These are phyloP conservation scores for Helminthosporium solani DNA, from an alignment of 2,329 filamentous ascomycete species.

Conservation along the genomic window DNA sequence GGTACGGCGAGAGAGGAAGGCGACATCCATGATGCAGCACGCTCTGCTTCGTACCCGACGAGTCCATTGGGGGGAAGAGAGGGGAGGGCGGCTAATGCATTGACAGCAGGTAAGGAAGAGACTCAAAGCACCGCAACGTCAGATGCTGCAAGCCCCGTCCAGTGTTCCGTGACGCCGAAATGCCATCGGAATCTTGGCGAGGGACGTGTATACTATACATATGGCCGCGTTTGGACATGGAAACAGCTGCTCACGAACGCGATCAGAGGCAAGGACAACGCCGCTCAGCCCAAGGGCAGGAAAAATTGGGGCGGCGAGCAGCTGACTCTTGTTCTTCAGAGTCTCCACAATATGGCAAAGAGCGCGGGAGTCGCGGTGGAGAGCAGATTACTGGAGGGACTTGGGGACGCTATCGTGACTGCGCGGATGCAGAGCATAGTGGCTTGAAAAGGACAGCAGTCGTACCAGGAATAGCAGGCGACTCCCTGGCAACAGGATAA, in stretches of 20 bases:
- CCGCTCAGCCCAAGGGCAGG: conserved; percentile 15
- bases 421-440: conserved; percentile 35
- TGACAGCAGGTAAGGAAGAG: conserved; percentile 29
- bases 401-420: conserved; percentile 41
- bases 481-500: conserved; percentile 27
- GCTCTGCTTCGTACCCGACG: conserved; percentile 26
- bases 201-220: conserved; percentile 24
- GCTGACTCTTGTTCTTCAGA: conserved; percentile 12
- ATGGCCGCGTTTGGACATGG: conserved; percentile 23
- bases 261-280: conserved; percentile 27
- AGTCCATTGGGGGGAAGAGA: too few relatives aligned
- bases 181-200: conserved; percentile 29
- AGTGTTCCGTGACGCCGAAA: conserved; percentile 28
- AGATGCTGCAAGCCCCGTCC: conserved; percentile 33
- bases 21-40: conserved; percentile 18
- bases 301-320: conserved; percentile 28
- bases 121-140: conserved; percentile 32
- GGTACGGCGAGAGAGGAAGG: conserved; percentile 20
- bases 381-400: conserved; percentile 33
- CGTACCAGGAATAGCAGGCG: conserved; percentile 36
- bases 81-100: conserved; percentile 38
- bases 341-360: conserved; percentile 18
- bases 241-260: conserved; percentile 25
- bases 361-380: conserved; percentile 40
- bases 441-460: conserved; percentile 34